These are phyloP conservation scores for Amaranthus cruentus DNA, from an alignment of 148 eudicot species.

Conservation along the genomic window DNA sequence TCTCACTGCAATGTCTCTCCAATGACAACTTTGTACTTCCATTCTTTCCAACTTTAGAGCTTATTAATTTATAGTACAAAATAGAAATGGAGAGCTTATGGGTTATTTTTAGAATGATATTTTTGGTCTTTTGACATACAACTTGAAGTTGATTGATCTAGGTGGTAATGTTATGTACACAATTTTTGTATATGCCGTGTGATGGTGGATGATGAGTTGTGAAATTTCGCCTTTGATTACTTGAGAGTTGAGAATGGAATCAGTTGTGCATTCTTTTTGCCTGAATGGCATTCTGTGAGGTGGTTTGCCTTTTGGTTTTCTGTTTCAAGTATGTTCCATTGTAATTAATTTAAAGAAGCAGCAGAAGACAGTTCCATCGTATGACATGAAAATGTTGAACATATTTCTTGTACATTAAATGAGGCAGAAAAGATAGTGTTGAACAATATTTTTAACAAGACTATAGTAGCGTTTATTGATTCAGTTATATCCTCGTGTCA, in stretches of 20 bases:
- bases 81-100: not conserved
- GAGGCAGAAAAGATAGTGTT: not conserved
- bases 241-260: not conserved
- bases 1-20: not conserved
- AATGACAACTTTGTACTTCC: not conserved
- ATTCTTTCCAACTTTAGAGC: not conserved
- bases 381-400: not conserved
- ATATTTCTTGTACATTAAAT: not conserved
- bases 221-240: not conserved
- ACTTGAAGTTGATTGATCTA: not conserved
- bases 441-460: no score
- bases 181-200: not conserved
- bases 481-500: no score
- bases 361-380: not conserved
- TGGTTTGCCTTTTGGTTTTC: not conserved
- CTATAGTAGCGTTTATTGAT: no score
- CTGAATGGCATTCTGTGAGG: not conserved
- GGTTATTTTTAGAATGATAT: not conserved
- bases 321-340: not conserved
- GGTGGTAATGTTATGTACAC: not conserved
- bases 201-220: conserved; percentile 4
- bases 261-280: not conserved
- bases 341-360: not conserved
- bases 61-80: not conserved
- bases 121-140: not conserved